These are phyloP conservation scores for Balakata baccata DNA, from an alignment of 345 rosid species.

Conservation along the genomic window DNA sequence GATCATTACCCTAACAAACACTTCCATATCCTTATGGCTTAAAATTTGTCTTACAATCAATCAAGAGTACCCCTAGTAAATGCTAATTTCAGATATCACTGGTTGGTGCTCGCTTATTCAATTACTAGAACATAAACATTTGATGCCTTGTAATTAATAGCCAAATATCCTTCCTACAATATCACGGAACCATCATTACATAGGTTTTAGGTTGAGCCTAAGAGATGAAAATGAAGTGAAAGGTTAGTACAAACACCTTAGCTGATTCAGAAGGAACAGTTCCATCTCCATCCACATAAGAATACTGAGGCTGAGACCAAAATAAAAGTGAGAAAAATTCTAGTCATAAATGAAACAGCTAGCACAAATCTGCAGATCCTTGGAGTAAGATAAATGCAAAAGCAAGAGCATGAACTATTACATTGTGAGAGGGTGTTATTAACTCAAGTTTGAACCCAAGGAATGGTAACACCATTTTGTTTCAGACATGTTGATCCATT, in stretches of 20 bases:
- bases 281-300: constrained; percentile 88
- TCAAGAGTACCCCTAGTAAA: no score
- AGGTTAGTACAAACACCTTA: constrained; percentile 38
- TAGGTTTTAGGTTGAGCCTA: not conserved
- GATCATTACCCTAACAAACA: no score
- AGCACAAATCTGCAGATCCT: not conserved
- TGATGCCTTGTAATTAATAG: no score
- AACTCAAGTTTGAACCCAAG: not conserved
- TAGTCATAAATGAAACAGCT: not conserved
- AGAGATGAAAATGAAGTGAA: constrained; percentile 12
- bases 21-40: no score
- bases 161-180: no score
- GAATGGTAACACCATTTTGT: not conserved
- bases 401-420: not conserved
- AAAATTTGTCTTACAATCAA: no score
- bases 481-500: no score
- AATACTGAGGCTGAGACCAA: constrained; percentile 60
- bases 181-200: not conserved
- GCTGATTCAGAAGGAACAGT: constrained; percentile 92
- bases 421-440: not conserved
- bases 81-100: no score
- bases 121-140: no score
- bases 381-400: not conserved
- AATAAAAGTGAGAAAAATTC: not conserved
- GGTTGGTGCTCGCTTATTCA: no score